Evolutionary conservation across 768 basidiomycete genomes (phyloP), one percentile per base, ranked within the genome.

Genomic region (Baorangia bicolor): DNA sequence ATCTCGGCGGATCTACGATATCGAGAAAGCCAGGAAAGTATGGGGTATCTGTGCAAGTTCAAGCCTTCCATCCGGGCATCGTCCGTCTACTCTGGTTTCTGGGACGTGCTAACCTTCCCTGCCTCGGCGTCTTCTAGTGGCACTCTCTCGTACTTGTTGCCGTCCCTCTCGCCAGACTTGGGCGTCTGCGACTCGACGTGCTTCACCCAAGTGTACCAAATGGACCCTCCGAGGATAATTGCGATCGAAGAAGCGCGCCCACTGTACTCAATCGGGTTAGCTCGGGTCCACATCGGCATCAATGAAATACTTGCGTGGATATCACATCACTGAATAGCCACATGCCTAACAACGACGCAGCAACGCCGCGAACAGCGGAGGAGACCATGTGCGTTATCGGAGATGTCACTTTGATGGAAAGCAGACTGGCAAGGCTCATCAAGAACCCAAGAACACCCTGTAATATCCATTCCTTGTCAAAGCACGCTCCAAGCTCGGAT

Each of bases 341-440:
- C 70, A 89, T 78, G 23, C 86, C 92, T 14, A 97, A 77, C 42
- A 95, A 68, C 5, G 93, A 92, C n/a, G 88, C 92, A 1, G 93
- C 86, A 27, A 98, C 95, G 18, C 96, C 94, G 51, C 95, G 89
- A 5, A 96, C 92, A 20, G 96, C 95, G 12, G 94, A 94, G 4
- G 93, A 95, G 27, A 97, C 77, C 95, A 98, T 98, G 72, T 98
- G 95, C 3, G 95, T 95, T 69, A 98, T 94, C 14, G 95, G 95
- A 1, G 94, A 96, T 9, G 95, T 98, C 58, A 98, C 90, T 72
- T 98, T 95, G 78, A 98, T 97, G 25, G 92, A 94, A 30, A 98
- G 79, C 57, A 95, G 76, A 59, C 91, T 92, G 11, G 95, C 94
- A 51, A 98, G 83, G 74, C 90, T 92, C 84, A 98, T 97, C 63